Evolutionary conservation across 768 basidiomycete genomes (phyloP), one percentile per base, ranked within the genome.

Genomic region (Tephrocybe sp.): DNA sequence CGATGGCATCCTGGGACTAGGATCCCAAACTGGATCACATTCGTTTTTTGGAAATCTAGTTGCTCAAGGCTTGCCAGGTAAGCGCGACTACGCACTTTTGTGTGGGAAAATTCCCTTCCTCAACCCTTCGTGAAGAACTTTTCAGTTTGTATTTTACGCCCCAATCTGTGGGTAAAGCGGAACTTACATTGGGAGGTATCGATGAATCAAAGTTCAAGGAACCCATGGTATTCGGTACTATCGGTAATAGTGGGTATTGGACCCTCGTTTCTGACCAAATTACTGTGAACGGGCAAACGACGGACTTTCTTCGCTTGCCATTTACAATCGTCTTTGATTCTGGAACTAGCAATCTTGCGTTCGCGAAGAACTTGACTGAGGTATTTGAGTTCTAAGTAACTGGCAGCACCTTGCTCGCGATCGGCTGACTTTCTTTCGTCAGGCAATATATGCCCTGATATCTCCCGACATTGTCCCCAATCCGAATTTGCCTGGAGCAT

Each of bases 371-470:
- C 39, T 76, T 75, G 18, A 68, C 80, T 10, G 71, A 77, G 62
- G 78, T 73, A n/a, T n/a, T n/a, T n/a, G n/a, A n/a, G n/a, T n/a
- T n/a, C n/a, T n/a, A n/a, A n/a, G n/a, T n/a, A n/a, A n/a, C n/a
- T n/a, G n/a, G n/a, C n/a, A n/a, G n/a, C n/a, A n/a, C 11, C 7
- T 54, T 48, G 60, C 27, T 29, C 27, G 12, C 41, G 24, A 16
- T 31, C 24, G 34, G 42, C 48, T 19, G 15, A 34, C 8, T 34
- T 15, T 44, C 52, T 42, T 31, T 52, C 38, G 29, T 42, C 53
- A 80, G 74, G 75, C 76, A 3, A 75, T 81, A 45, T 78, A 81
- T 57, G 72, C 78, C 18, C 70, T 77, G 52, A 80, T 83, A 47
- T 81, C 79, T 21, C 72, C 77, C 22, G 62, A 77, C 50, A 80